Evolutionary conservation across 139 green algal species (phyloP), one percentile per base, ranked within the genome.

Genomic region (Mesotaenium endlicherianum): DNA sequence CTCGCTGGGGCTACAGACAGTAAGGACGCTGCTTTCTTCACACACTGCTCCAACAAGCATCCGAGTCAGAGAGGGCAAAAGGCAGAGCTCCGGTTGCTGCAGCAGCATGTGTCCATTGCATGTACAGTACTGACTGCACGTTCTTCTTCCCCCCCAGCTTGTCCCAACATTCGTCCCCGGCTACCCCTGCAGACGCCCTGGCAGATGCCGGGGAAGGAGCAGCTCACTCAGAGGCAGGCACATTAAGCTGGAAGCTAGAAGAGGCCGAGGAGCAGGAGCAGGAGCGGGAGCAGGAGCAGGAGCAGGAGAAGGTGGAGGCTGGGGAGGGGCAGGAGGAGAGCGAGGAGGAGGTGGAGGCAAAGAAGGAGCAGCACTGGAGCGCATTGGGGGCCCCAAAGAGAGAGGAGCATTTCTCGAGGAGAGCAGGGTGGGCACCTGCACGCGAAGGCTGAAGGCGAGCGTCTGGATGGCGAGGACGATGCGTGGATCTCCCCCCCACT

Each of bases 391-490:
- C 26, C 26, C 26, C 26, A 64, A 26, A 64, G 53, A 26, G 53
- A 64, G 53, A 64, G 53, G 26, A 26, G 53, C 26, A 64, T 20
- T 34, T 20, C 20, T 20, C 26, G 53, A 64, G 53, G 26, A 26
- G 26, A 26, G 53, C 26, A 64, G 53, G 26, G 53, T 34, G 53
- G 53, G 53, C 20, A 26, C 20, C 26, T 34, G 53, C 26, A 26
- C 20, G 53, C 20, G 53, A 64, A 26, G 53, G 53, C 20, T 34
- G 26, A 26, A 64, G 53, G 53, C 26, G 26, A 26, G 26, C 26
- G 26, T 20, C 26, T 20, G 26, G 53, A 64, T 20, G 26, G 53
- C 64, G 38, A 84, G 69, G 31, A 84, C 34, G 64, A 84, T 84
- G 5, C n/a, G 38, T 30, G 64, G 71, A 6, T 84, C 68, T 0